Evolutionary conservation across 345 rosid species (phyloP).

Genomic region (Salix suchowensis): DNA sequence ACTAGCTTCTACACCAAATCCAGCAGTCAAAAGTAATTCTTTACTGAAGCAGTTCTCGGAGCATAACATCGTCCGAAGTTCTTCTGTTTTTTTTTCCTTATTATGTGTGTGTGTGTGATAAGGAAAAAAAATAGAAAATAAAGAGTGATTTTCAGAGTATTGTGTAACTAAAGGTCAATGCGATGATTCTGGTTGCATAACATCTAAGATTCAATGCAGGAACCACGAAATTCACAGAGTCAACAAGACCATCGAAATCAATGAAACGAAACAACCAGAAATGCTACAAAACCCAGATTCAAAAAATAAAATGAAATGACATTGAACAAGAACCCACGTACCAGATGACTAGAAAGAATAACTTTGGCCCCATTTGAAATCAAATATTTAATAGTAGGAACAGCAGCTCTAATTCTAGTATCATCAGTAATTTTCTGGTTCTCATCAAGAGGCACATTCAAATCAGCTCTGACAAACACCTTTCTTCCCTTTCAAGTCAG

Average conservation of each 20-base stretch:
- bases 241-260: neutral
- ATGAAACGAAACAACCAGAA: neutral
- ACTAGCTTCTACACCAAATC: neutral
- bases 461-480: constrained; percentile 94
- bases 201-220: neutral
- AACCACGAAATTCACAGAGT: neutral
- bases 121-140: neutral
- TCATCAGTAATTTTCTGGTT: constrained; percentile 91
- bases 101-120: too few species aligned
- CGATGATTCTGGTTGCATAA: neutral
- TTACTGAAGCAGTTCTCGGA: neutral
- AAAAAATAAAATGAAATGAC: neutral
- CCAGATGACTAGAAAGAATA: constrained; percentile 95
- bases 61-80: neutral
- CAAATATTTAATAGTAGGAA: constrained; percentile 96
- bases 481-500: constrained; percentile 91
- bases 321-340: constrained; percentile 16
- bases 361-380: constrained; percentile 84
- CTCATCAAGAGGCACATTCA: constrained; percentile 91
- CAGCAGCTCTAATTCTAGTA: constrained; percentile 85
- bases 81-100: too few species aligned
- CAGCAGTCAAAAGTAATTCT: neutral
- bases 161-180: neutral
- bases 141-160: neutral
- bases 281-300: neutral